A percentile compares a stretch with the other conserved stretches of the same genome.
Conservation (phyloP, 768 basidiomycete genomes). For the Trametes coccinea region DNA sequence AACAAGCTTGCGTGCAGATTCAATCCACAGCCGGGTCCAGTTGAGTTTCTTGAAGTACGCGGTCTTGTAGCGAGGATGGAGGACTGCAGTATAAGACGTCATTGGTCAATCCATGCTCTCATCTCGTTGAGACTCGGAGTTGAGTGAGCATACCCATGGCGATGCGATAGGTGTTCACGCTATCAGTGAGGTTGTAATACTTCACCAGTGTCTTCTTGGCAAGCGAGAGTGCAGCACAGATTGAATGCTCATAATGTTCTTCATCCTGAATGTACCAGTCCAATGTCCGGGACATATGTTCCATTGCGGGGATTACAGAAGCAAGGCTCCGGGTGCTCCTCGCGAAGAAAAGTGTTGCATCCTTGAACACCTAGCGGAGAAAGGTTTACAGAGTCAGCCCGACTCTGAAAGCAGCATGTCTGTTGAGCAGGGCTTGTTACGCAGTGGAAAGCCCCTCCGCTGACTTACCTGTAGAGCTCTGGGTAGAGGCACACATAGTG, state of each 20-base stretch:
- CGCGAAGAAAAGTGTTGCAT: constrained; percentile 24
- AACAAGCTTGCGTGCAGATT: neutral
- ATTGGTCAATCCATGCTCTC: neutral
- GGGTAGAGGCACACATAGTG: too few relatives aligned
- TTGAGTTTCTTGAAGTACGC: constrained; percentile 9
- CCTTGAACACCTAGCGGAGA: constrained; percentile 3
- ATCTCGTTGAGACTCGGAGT: neutral
- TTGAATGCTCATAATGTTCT: too few relatives aligned
- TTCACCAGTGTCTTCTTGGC: constrained; percentile 28
- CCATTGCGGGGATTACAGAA: constrained; percentile 33
- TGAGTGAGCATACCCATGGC: constrained; percentile 27
- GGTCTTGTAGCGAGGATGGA: constrained; percentile 17
- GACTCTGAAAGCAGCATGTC: too few relatives aligned
- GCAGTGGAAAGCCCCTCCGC: too few relatives aligned
- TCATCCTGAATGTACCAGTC: constrained; percentile 21
- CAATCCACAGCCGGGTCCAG: constrained; percentile 17
- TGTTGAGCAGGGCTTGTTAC: too few relatives aligned
- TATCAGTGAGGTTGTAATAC: constrained; percentile 31
- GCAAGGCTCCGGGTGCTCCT: constrained; percentile 18
- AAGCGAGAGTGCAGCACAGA: constrained; percentile 11
- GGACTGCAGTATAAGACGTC: neutral
- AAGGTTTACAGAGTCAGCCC: neutral
- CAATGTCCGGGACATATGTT: constrained; percentile 19
- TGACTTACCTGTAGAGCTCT: too few relatives aligned
- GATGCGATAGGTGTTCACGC: constrained; percentile 29